Conservation (phyloP, 1,139 yeast species). For the Dujonia santamariae region DNA sequence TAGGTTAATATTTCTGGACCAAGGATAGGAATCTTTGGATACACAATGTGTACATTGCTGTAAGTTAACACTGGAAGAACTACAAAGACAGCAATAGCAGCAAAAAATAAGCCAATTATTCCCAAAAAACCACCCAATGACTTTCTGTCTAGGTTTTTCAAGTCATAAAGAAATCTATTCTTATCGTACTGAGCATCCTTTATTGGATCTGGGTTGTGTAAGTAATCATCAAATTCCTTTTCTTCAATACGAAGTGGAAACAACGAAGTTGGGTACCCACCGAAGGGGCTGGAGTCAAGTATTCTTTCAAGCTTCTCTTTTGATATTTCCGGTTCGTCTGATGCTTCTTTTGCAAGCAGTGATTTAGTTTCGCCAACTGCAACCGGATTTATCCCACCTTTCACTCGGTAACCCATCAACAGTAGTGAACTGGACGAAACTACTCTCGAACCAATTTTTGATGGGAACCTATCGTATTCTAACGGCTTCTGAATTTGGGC, state of each 20-base stretch:
- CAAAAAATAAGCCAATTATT: constrained; percentile 51
- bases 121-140: constrained; percentile 62
- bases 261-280: constrained; percentile 88
- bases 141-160: constrained; percentile 57
- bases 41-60: constrained; percentile 50
- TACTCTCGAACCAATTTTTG: constrained; percentile 23
- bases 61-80: constrained; percentile 73
- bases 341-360: constrained; percentile 31
- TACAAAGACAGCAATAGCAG: constrained; percentile 63
- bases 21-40: too few relatives aligned
- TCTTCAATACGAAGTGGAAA: constrained; percentile 87
- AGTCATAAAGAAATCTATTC: constrained; percentile 55
- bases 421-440: constrained; percentile 27
- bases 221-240: constrained; percentile 86
- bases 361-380: neutral
- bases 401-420: constrained; percentile 15
- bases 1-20: constrained; percentile 52
- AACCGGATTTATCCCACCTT: too few relatives aligned
- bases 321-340: neutral
- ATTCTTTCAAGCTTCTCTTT: constrained; percentile 1
- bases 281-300: constrained; percentile 62
- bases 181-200: constrained; percentile 78
- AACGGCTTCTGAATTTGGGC: constrained; percentile 7
- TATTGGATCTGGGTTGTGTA: constrained; percentile 92
- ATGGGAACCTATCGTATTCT: constrained; percentile 28